Percentiles rank a stretch among this genome's conserved stretches.
These are phyloP conservation scores for Potentilla sterilis DNA, from an alignment of 306 rosid species.

Conservation along the genomic window DNA sequence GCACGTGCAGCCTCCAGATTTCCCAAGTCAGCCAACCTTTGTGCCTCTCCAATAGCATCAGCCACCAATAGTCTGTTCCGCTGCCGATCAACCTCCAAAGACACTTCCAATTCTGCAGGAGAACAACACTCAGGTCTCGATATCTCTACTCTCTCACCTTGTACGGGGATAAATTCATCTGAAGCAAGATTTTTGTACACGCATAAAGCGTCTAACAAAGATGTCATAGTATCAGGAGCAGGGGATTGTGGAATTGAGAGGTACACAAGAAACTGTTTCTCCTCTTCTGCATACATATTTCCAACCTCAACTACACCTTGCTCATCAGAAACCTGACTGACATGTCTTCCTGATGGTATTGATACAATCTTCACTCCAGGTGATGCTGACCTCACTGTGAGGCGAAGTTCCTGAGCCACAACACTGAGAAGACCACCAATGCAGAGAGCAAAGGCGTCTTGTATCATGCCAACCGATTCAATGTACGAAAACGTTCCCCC, in stretches of 20 bases:
- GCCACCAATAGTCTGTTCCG: neutral
- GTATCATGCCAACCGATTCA: slow-evolving; percentile 12
- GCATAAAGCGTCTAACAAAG: slow-evolving; percentile 1
- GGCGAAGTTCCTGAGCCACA: slow-evolving; percentile 35
- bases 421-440: slow-evolving; percentile 41
- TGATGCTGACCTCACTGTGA: slow-evolving; percentile 23
- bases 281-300: slow-evolving; percentile 31
- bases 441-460: slow-evolving; percentile 33
- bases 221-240: neutral
- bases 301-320: slow-evolving; percentile 17
- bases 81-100: neutral
- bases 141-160: slow-evolving; percentile 6
- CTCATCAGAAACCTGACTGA: slow-evolving; percentile 16
- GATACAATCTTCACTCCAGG: slow-evolving; percentile 5
- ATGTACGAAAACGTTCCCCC: slow-evolving; percentile 27
- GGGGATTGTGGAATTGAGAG: slow-evolving; percentile 14
- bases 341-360: slow-evolving; percentile 15
- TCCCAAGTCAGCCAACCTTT: neutral
- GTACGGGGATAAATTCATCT: neutral
- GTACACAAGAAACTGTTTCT: slow-evolving; percentile 29
- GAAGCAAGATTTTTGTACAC: slow-evolving; percentile 4
- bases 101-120: neutral
- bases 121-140: neutral
- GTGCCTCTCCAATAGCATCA: neutral
- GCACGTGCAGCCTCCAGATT: neutral